Percentiles rank a stretch among this genome's conserved stretches.
phyloP scores from a whole-genome alignment of 768 basidiomycete species.

The Hericium coralloides region DNA sequence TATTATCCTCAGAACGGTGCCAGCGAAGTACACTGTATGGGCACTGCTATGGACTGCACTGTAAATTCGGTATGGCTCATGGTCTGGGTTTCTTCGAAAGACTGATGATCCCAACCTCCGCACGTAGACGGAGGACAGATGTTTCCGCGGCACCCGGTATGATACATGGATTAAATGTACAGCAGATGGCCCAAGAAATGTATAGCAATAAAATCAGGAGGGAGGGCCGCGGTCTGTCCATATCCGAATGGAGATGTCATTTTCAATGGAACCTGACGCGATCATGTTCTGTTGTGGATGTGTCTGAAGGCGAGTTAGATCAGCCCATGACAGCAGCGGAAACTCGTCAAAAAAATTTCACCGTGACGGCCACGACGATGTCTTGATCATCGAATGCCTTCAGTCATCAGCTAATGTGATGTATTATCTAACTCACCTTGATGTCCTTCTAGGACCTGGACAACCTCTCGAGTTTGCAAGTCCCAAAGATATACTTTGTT shows the following conservation, averaged over 20 bases:
- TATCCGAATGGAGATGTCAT: slow-evolving; percentile 73
- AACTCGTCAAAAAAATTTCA: slow-evolving; percentile 25
- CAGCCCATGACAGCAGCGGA: not conserved
- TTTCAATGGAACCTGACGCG: slow-evolving; percentile 80
- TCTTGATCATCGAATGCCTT: slow-evolving; percentile 26
- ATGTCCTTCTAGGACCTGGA: slow-evolving; percentile 74
- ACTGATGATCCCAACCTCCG: too few species aligned
- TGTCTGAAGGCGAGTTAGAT: slow-evolving; percentile 36
- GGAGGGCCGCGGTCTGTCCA: slow-evolving; percentile 51
- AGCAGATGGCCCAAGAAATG: not conserved
- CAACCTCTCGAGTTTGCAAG: slow-evolving; percentile 75
- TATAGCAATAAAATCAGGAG: not conserved
- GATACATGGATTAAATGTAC: not conserved
- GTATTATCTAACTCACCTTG: slow-evolving; percentile 32
- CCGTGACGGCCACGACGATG: slow-evolving; percentile 76
- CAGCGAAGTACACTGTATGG: too few species aligned
- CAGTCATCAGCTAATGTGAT: not conserved
- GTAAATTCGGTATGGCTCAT: too few species aligned
- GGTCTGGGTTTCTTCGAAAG: too few species aligned
- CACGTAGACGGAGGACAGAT: too few species aligned
- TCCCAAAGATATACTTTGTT: slow-evolving; percentile 89
- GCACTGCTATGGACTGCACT: too few species aligned
- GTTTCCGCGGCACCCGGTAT: too few species aligned
- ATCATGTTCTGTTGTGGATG: slow-evolving; percentile 84
- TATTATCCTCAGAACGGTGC: too few species aligned